Conservation (phyloP, 1,284 basidiomycete genomes). For the Apiotrichum montevideense region DNA sequence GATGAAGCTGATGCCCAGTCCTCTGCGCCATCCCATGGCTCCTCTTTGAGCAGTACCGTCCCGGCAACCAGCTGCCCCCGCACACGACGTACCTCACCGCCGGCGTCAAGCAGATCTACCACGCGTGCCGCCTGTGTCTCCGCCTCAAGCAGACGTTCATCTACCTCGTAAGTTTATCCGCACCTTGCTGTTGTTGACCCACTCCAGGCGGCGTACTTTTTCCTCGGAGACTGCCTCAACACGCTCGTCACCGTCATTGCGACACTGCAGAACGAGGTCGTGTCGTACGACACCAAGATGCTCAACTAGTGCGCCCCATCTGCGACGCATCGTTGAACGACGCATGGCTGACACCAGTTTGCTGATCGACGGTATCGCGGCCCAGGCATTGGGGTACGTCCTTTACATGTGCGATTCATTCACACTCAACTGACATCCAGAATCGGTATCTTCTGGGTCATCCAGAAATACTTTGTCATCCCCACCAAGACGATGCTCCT, state of each 20-base stretch:
- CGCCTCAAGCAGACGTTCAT: conserved; percentile 59
- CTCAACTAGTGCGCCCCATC: conserved; percentile 25
- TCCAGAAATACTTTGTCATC: conserved; percentile 65
- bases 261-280: conserved; percentile 67
- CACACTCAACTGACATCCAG: conserved; percentile 5
- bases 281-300: conserved; percentile 37
- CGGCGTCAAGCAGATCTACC: conserved; percentile 55
- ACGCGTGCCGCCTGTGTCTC: conserved; percentile 61
- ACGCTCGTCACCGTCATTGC: conserved; percentile 57
- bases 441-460: conserved; percentile 64
- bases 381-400: conserved; percentile 65
- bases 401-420: no score
- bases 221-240: conserved; percentile 64
- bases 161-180: conserved; percentile 23
- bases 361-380: conserved; percentile 66
- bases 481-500: conserved; percentile 60
- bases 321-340: no score
- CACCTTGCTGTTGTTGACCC: not conserved
- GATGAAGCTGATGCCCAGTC: not conserved
- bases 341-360: conserved; percentile 36
- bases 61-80: conserved; percentile 20
- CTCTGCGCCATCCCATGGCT: conserved; percentile 20
- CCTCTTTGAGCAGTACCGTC: conserved; percentile 20
- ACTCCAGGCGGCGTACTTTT: conserved; percentile 18
- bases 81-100: conserved; percentile 14